phyloP scores from a whole-genome alignment of 106 monocot species.

The Platanthera zijinensis region DNA sequence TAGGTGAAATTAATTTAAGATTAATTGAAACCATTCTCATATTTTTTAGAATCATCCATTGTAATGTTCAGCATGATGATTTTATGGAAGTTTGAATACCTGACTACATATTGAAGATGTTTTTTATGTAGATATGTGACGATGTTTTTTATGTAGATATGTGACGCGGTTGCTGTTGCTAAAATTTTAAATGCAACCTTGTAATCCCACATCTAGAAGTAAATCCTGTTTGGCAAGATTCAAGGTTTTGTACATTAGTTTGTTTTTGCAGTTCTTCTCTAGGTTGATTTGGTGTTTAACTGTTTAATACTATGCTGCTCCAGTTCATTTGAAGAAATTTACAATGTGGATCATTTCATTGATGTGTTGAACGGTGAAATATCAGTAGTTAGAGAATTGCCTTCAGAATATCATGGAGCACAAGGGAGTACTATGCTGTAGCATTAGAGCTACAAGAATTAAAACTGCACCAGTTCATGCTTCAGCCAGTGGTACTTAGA shows the following conservation, averaged over 20 bases:
- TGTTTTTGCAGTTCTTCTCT: neutral
- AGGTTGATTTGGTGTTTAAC: neutral
- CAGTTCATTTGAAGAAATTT: slow-evolving; percentile 87
- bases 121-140: neutral
- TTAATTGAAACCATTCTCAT: neutral
- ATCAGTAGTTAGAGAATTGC: slow-evolving; percentile 52
- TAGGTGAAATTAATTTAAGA: neutral
- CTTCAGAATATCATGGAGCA: slow-evolving; percentile 90
- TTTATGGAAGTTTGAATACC: neutral
- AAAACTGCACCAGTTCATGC: slow-evolving; percentile 91
- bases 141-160: slow-evolving; percentile 43
- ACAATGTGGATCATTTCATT: slow-evolving; percentile 85
- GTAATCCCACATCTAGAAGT: slow-evolving; percentile 89
- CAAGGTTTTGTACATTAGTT: slow-evolving; percentile 41
- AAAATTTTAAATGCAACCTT: slow-evolving; percentile 94
- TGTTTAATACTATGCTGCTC: slow-evolving; percentile 10
- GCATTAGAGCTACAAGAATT: slow-evolving; percentile 83
- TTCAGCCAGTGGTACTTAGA: slow-evolving; percentile 86
- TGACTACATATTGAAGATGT: neutral
- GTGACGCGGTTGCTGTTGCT: slow-evolving; percentile 94
- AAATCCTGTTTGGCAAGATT: slow-evolving; percentile 92
- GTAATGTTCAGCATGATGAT: neutral
- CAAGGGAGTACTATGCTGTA: slow-evolving; percentile 80
- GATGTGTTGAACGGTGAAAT: slow-evolving; percentile 66
- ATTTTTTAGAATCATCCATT: neutral